phyloP scores from a whole-genome alignment of 257 asterid species.

The Solanum dulcamara region DNA sequence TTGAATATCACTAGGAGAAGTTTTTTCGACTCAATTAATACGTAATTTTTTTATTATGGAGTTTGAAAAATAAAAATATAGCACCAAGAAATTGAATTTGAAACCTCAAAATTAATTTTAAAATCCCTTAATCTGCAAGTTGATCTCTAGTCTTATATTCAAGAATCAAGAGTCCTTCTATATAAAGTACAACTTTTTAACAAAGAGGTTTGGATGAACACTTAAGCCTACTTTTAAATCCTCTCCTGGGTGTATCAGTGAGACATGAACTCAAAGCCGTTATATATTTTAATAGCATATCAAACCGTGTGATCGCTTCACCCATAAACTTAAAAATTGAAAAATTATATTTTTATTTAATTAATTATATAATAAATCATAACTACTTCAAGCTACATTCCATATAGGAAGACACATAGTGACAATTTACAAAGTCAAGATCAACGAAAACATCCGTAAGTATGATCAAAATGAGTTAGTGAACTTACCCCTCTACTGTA shows the following conservation, averaged over 20 bases:
- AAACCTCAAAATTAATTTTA: fast-evolving
- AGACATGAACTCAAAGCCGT: background rate
- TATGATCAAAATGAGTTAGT: background rate
- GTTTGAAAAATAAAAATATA: too few species aligned
- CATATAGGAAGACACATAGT: too few species aligned
- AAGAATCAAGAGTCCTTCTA: too few species aligned
- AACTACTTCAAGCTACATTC: background rate
- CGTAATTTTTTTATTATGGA: background rate
- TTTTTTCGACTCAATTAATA: background rate
- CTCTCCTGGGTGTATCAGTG: background rate
- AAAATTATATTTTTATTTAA: background rate
- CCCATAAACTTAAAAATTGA: background rate
- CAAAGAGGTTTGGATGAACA: fast-evolving
- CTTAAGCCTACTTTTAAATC: too few species aligned
- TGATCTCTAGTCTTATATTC: too few species aligned
- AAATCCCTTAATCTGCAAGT: too few species aligned
- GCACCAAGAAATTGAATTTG: background rate
- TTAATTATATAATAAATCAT: background rate
- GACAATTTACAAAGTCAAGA: background rate
- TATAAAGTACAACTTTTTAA: too few species aligned
- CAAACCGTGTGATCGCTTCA: background rate
- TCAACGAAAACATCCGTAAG: background rate
- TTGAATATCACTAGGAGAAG: background rate
- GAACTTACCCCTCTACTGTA: background rate
- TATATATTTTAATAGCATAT: background rate